Percentiles rank a stretch among this genome's conserved stretches.
Conservation (phyloP, 257 asterid species). For the Petunia secreta region DNA sequence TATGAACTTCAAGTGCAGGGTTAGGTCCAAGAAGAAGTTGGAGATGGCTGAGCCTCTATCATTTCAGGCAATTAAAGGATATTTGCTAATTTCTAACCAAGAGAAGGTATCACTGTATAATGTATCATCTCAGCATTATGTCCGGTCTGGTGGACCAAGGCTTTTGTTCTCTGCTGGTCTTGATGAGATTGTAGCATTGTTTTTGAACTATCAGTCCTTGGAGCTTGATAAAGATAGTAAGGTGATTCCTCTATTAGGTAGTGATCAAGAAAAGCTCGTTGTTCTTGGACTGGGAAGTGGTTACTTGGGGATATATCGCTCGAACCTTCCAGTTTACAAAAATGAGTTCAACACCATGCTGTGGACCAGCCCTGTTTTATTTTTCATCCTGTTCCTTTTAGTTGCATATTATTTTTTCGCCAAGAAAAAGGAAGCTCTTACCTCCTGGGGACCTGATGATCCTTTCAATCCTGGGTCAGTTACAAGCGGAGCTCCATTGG, state of each 20-base stretch:
- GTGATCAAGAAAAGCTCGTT: slow-evolving; percentile 78
- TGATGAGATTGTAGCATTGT: slow-evolving; percentile 65
- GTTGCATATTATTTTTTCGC: slow-evolving; percentile 93
- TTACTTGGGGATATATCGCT: slow-evolving; percentile 75
- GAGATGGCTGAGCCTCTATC: slow-evolving; percentile 66
- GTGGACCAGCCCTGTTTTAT: slow-evolving; percentile 89
- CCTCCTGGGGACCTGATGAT: slow-evolving; percentile 94
- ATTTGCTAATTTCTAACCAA: slow-evolving; percentile 60
- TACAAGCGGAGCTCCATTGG: slow-evolving; percentile 53
- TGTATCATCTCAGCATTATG: slow-evolving; percentile 83
- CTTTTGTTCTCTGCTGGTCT: slow-evolving; percentile 66
- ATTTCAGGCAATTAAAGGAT: slow-evolving; percentile 82
- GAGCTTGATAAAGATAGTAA: slow-evolving; percentile 35
- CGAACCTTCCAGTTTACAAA: slow-evolving; percentile 77
- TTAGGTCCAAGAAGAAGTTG: slow-evolving; percentile 71
- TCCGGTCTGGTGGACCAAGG: slow-evolving; percentile 73
- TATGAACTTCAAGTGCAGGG: slow-evolving; percentile 89
- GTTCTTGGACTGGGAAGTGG: slow-evolving; percentile 71
- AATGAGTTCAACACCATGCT: slow-evolving; percentile 76
- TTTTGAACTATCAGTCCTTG: slow-evolving; percentile 48
- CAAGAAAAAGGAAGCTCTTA: slow-evolving; percentile 87
- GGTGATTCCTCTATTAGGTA: slow-evolving; percentile 57
- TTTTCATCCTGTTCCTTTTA: slow-evolving; percentile 79
- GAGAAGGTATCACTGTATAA: slow-evolving; percentile 74
- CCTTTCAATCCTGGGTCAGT: slow-evolving; percentile 57